Evolutionary conservation across 371 early-diverging fungal genomes (phyloP).

Genomic region (Capniomyces stellatus): DNA sequence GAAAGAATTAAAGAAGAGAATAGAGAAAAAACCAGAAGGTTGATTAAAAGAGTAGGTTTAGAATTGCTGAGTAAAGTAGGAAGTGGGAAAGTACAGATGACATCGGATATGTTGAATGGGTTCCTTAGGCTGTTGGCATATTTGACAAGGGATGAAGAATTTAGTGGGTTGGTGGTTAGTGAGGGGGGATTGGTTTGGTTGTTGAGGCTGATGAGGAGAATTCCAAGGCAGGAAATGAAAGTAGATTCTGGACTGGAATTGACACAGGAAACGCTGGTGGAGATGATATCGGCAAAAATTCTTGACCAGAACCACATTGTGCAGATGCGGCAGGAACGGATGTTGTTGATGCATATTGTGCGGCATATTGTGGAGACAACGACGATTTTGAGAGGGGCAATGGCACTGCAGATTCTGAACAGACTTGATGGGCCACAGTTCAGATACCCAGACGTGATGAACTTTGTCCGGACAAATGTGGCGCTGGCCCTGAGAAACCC

Average conservation of each 20-base stretch:
- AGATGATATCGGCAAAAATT: conserved; percentile 13
- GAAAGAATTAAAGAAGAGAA: neutral
- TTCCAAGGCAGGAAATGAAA: conserved; percentile 6
- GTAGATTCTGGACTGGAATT: conserved; percentile 4
- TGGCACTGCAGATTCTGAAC: conserved; percentile 55
- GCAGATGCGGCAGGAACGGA: conserved; percentile 22
- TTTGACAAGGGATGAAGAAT: conserved; percentile 46
- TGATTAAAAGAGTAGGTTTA: neutral
- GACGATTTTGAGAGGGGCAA: conserved; percentile 37
- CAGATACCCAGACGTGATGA: conserved; percentile 42
- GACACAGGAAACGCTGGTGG: conserved; percentile 13
- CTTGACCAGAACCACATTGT: conserved; percentile 13
- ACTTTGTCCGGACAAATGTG: conserved; percentile 49
- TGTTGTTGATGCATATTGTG: conserved; percentile 46
- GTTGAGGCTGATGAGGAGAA: conserved; percentile 12
- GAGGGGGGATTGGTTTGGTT: conserved; percentile 34
- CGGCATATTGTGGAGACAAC: conserved; percentile 71
- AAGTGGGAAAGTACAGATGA: conserved; percentile 6
- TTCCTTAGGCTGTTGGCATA: conserved; percentile 58
- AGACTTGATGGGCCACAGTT: conserved; percentile 56
- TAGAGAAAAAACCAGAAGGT: neutral
- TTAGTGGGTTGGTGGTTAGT: conserved; percentile 47
- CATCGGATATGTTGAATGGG: conserved; percentile 32
- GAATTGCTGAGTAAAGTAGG: neutral
- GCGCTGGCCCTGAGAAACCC: conserved; percentile 58